phyloP scores from a whole-genome alignment of 441 rosid genomes.

The Erodium texanum region DNA sequence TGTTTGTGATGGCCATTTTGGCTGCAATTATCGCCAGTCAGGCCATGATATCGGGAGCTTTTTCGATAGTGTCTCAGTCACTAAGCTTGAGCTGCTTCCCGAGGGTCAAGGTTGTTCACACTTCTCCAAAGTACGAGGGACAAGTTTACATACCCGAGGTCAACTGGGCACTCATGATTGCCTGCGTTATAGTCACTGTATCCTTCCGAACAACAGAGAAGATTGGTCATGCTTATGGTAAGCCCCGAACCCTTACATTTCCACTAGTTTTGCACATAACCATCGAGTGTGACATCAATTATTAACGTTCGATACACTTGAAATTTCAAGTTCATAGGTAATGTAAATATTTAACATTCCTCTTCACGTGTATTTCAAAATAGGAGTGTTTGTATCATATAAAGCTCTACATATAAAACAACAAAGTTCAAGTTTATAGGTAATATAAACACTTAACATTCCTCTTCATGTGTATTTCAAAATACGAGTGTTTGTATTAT shows the following conservation, averaged over 20 bases:
- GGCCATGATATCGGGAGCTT: constrained; percentile 73
- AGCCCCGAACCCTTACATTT: not conserved
- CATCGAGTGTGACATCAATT: no score
- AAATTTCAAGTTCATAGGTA: no score
- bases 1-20: constrained; percentile 38
- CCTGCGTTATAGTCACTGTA: constrained; percentile 42
- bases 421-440: no score
- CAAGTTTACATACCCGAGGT: constrained; percentile 77
- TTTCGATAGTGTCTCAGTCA: constrained; percentile 62
- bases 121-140: constrained; percentile 61
- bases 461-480: no score
- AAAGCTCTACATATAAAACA: no score
- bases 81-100: constrained; percentile 61
- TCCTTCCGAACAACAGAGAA: constrained; percentile 42
- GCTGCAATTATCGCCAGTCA: constrained; percentile 64
- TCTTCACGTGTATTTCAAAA: no score
- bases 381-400: no score
- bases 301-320: no score
- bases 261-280: no score
- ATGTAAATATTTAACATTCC: no score
- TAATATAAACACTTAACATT: no score
- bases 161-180: constrained; percentile 68
- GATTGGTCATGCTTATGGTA: constrained; percentile 69
- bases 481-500: no score
- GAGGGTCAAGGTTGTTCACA: constrained; percentile 63